phyloP scores from a whole-genome alignment of 169 alveolate genomes.

The Eimeria mitis region DNA sequence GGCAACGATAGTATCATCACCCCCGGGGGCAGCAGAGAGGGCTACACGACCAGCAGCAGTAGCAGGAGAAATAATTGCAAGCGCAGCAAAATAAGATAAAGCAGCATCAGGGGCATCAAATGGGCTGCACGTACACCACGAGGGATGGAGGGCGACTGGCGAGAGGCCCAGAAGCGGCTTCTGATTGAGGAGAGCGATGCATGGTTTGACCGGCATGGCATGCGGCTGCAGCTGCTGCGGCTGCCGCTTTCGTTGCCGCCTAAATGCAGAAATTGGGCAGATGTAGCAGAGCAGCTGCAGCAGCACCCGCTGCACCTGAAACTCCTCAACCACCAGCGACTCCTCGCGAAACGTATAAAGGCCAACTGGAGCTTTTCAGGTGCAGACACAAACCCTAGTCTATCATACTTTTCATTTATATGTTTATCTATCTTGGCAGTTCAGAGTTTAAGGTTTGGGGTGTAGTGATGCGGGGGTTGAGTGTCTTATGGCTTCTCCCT shows the following conservation, averaged over 20 bases:
- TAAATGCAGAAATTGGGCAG: constrained; percentile 11
- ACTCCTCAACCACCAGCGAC: constrained; percentile 29
- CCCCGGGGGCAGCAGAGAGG: background rate
- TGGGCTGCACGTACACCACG: background rate
- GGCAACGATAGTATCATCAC: background rate
- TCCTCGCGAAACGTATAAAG: constrained; percentile 22
- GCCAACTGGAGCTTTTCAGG: constrained; percentile 27
- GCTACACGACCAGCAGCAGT: background rate
- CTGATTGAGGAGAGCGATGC: constrained; percentile 28
- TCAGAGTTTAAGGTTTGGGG: background rate
- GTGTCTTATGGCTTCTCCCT: background rate
- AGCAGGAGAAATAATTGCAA: constrained; percentile 3
- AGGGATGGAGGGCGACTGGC: constrained; percentile 37
- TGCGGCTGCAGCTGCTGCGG: constrained; percentile 54
- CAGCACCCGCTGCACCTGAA: constrained; percentile 30
- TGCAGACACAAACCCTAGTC: background rate
- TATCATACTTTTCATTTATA: background rate
- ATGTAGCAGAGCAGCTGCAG: constrained; percentile 41
- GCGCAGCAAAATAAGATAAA: background rate
- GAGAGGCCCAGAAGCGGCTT: constrained; percentile 47
- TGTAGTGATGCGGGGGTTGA: background rate
- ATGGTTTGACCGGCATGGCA: constrained; percentile 11
- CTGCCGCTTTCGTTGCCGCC: constrained; percentile 66
- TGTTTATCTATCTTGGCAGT: background rate
- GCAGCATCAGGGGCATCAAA: background rate